Evolutionary conservation across 2,329 filamentous ascomycete genomes (phyloP).

Genomic region (Gaeumannomyces tritici): DNA sequence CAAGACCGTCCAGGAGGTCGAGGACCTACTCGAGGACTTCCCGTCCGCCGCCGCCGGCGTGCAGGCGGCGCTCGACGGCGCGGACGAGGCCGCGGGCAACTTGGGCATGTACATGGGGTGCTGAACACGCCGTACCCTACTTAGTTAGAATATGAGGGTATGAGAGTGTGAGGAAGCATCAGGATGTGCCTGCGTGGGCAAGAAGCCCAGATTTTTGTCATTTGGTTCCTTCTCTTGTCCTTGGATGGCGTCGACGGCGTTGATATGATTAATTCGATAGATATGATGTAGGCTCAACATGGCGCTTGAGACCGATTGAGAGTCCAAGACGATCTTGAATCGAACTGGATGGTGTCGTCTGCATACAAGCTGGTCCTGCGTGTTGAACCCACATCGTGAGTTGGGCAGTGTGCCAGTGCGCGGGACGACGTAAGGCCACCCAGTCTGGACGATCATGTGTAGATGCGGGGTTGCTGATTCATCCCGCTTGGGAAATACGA

Average conservation of each 20-base stretch:
- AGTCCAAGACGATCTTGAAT: not conserved
- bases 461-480: not conserved
- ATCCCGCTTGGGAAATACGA: not conserved
- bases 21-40: slow-evolving; percentile 43
- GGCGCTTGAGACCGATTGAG: not conserved
- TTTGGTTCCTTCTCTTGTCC: not conserved
- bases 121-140: slow-evolving; percentile 6
- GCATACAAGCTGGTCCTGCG: no score
- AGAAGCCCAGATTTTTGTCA: not conserved
- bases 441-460: no score
- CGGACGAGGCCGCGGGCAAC: slow-evolving; percentile 16
- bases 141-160: not conserved
- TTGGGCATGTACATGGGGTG: slow-evolving; percentile 20
- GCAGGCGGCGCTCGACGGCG: slow-evolving; percentile 4
- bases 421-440: no score
- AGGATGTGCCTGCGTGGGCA: not conserved
- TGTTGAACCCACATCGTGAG: not conserved
- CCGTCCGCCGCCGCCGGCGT: slow-evolving; percentile 5
- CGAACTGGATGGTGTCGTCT: no score
- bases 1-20: slow-evolving; percentile 55
- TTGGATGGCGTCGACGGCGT: not conserved
- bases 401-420: not conserved
- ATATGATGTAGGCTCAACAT: not conserved
- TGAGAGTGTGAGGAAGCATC: no score
- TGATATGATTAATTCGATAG: not conserved